phyloP scores from a whole-genome alignment of 176 grass and related monocot species.

The Triticum timopheevii region DNA sequence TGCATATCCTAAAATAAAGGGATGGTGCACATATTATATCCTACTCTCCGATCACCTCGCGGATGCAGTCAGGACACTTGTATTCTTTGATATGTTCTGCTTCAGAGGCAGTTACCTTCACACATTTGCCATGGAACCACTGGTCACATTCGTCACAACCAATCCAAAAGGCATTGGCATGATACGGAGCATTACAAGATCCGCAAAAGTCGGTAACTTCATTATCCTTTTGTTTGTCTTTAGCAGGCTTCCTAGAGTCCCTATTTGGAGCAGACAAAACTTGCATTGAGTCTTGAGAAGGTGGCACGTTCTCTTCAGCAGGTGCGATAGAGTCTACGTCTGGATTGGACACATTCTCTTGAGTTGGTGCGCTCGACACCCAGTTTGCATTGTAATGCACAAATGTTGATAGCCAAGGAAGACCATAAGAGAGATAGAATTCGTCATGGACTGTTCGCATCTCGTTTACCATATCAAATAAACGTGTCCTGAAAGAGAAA shows the following conservation, averaged over 20 bases:
- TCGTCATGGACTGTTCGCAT: background rate
- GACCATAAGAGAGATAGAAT: background rate
- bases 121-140: no score
- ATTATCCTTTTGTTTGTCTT: background rate
- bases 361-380: no score
- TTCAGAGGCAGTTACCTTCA: background rate
- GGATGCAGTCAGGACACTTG: no score
- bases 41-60: no score
- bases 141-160: background rate
- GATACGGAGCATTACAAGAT: background rate
- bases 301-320: background rate
- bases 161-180: slow-evolving; percentile 15
- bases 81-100: no score
- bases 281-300: background rate
- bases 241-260: background rate
- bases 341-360: no score
- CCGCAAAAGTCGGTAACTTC: background rate
- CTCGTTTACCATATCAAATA: background rate
- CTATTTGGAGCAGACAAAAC: background rate
- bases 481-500: background rate
- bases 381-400: no score
- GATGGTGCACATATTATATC: no score
- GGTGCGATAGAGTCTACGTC: background rate
- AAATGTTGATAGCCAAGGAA: background rate
- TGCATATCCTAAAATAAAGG: background rate